Base-by-base conservation (phyloP, 2,329 filamentous ascomycete genomes). In the Metarhizium sp. region DNA sequence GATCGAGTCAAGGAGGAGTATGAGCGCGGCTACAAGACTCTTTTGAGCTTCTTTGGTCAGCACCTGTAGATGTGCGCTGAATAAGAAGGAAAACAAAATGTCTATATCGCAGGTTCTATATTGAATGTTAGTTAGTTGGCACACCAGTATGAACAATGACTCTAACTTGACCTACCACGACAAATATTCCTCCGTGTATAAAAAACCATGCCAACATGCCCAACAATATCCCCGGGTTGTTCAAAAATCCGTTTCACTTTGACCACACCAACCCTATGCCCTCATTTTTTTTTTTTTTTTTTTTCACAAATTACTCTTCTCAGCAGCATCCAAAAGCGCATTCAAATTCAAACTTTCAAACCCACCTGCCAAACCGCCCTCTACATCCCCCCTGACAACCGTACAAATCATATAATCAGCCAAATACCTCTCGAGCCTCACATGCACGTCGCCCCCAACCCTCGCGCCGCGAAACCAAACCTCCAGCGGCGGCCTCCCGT, bases 1-100 rank as follows among this genome's bases (percentile, higher is more conserved):
- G 70, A 75, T 51, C 76, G 75, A 46, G 78, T 82, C 64, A 80
- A 78, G 68, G 77, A 79, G 60, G 85, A 85, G 71, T 85, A 84
- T 59, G 73, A 75, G 50, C 77, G 84, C 50, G 82, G 81, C 3
- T 87, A 82, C 70, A 75, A 80, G 73, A 78, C 75, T 16, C 72
- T 85, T 20, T 63, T 85, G 45, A 69, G 74, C 50, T 86, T 86
- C 69, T 80, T 85, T 59, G 68, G 70, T 51, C 75, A 82, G 69
- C 70, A 84, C 64, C 63, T 75, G 38, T 75, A 63, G 32, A 62
- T 43, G 20, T 11, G 42, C 6, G 42, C 32, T 34, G 32, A 34
- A 34, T 7, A 10, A 34, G 32, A 6, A 40, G 13, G 11, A 16
- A 40, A 40, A 14, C 10, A 40, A 40, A 40, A 14, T 40, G 8